Base-by-base conservation (phyloP, 2,329 filamentous ascomycete genomes). In the Alternaria solani region DNA sequence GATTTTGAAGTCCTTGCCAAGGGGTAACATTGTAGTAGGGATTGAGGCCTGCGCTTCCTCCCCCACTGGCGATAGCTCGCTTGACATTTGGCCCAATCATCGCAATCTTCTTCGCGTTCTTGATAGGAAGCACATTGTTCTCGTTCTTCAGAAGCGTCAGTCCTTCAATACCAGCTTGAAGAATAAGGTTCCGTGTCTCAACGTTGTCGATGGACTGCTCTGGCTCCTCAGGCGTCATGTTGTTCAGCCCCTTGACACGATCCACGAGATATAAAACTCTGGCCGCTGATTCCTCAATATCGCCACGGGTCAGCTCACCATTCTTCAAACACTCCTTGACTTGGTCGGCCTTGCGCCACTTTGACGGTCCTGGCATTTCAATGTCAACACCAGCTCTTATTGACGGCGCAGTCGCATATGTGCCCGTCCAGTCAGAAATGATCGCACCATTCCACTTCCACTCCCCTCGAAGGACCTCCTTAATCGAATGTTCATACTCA, bases 81-180 rank as follows among this genome's bases (percentile, higher is more conserved):
- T 89, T 89, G 20, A 87, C 88, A 62, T 91, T 90, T 1, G 88
- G 88, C 0, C 88, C 88, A 52, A 91, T 89, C 59, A 90, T 83
- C 4, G 88, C 88, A 57, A 91, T 83, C 71, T 84, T 89, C 57
- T 83, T 83, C 16, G 83, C 84, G 26, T 81, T 81, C 7, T 81
- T 81, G 59, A 90, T 84, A 0, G 88, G 88, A 7, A 91, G 79
- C n/a, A 89, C 76, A 2, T 73, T 76, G 1, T 82, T 81, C 54
- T 89, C 84, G 56, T 90, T 90, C 73, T 90, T 91, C 57, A 91
- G 77, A 5, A 91, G 78, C 0, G 87, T 88, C 34, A 91, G 73
- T 0, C 88, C 88, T 72, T 90, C 86, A 2, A 83, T 83, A 0
- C 87, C 89, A 14, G 87, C 86, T 64, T 85, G 79, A 41, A 87